A percentile compares a stretch with the other conserved stretches of the same genome.
Conservation (phyloP, 371 early-diverging fungal genomes). For the Mucor saturninus region DNA sequence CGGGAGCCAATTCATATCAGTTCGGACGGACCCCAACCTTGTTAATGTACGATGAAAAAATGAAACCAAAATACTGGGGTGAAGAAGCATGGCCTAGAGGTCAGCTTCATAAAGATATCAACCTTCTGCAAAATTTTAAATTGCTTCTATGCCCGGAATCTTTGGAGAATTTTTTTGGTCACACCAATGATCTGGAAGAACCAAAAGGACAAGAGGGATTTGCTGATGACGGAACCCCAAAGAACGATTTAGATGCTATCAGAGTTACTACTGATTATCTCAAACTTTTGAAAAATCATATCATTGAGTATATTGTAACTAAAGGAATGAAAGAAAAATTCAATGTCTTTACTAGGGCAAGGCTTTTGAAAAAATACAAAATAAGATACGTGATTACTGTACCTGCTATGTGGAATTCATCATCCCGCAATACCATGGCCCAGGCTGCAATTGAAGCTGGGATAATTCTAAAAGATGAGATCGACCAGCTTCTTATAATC, state of each 20-base stretch:
- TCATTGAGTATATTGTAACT: background rate
- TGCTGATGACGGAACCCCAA: too few species aligned
- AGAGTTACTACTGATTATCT: slow-evolving; percentile 9
- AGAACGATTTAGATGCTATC: background rate
- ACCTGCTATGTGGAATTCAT: slow-evolving; percentile 46
- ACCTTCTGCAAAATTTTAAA: background rate
- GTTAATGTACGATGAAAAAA: background rate
- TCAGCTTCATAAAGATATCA: background rate
- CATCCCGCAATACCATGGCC: slow-evolving; percentile 39
- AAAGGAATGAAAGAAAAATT: background rate
- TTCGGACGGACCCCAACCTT: background rate
- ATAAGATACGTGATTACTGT: slow-evolving; percentile 2
- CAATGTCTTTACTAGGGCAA: background rate
- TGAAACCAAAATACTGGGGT: background rate
- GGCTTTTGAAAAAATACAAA: background rate
- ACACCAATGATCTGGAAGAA: too few species aligned
- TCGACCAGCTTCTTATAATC: slow-evolving; percentile 43
- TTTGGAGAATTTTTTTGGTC: background rate
- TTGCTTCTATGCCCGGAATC: background rate
- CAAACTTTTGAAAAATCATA: background rate
- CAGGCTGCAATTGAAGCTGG: slow-evolving; percentile 43
- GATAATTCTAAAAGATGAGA: slow-evolving; percentile 32
- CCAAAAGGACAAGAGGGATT: too few species aligned
- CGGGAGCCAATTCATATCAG: background rate
- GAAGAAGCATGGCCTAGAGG: background rate